phyloP scores from a whole-genome alignment of 2,329 filamentous ascomycete genomes.

The Aspergillus caelatus region DNA sequence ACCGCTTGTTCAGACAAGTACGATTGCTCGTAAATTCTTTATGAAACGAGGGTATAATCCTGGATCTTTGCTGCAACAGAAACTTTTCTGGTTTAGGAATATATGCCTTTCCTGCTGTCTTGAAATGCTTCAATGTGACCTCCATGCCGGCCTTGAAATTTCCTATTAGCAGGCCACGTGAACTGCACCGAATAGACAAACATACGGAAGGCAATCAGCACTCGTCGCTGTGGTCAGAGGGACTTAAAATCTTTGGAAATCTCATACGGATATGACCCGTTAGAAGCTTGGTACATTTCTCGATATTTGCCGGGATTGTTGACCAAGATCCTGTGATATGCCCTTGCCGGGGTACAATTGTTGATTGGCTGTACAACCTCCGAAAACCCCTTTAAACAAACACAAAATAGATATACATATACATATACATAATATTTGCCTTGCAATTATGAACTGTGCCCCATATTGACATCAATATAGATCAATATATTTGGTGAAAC shows the following conservation, averaged over 20 bases:
- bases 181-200: neutral
- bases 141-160: neutral
- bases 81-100: neutral
- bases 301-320: neutral
- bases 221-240: neutral
- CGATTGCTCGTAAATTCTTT: neutral
- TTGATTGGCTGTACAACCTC: neutral
- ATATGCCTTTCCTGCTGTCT: neutral
- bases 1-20: neutral
- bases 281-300: neutral
- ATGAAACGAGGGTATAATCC: neutral
- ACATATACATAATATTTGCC: neutral
- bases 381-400: neutral
- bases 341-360: neutral
- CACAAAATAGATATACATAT: neutral
- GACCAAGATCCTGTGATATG: neutral
- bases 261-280: neutral
- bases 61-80: neutral
- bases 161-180: neutral
- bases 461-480: neutral
- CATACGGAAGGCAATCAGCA: neutral
- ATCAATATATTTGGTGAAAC: neutral
- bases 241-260: neutral
- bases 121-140: neutral
- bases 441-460: neutral